Base-by-base conservation (phyloP, 2,329 filamentous ascomycete species). In the Monascus ruber region DNA sequence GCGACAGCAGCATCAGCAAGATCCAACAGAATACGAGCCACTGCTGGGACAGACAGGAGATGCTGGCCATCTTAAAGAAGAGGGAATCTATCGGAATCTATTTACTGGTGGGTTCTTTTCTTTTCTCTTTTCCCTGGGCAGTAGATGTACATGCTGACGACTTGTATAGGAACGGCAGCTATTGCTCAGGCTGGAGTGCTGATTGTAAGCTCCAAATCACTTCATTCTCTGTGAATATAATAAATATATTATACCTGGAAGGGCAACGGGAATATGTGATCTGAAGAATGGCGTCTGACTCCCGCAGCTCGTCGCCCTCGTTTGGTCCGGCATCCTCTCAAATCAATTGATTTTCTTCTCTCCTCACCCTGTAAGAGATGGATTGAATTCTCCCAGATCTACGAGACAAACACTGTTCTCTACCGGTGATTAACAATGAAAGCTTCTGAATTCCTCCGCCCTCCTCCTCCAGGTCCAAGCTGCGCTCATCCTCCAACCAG, bases 401-500 rank as follows among this genome's bases (percentile, higher is more conserved):
- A 2, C n/a, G 9, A 33, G 6, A 33, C 8, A 6, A 24, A 34
- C n/a, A 33, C 36, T 17, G 26, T 31, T 33, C 17, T 42, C 38
- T 28, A 26, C 28, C 40, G 31, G 9, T 34, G 31, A 35, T 41
- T 33, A n/a, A 17, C 26, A 27, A 11, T 24, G 9, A 24, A 42
- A 71, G 69, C 63, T 74, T 9, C 62, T 74, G 49, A 77, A 77
- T 53, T 74, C 65, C 48, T 65, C 82, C 41, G 87, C 79, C 36
- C 62, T 94, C 42, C 71, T 94, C 45, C 71, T 85, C 42, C 71
- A 91, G 52, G 74, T 83, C 11, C 82, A 95, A 69, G 82, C 81
- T 40, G 77, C 88, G 47, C 77, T 96, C 38, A 68, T 91, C 49
- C 74, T 96, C 29, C 91, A 98, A 61, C 91, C 89, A 1, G 94